Percentiles rank a stretch among this genome's conserved stretches.
Evolutionary conservation across 495 filamentous ascomycete genomes (phyloP).

Genomic region (Xylona heveae): DNA sequence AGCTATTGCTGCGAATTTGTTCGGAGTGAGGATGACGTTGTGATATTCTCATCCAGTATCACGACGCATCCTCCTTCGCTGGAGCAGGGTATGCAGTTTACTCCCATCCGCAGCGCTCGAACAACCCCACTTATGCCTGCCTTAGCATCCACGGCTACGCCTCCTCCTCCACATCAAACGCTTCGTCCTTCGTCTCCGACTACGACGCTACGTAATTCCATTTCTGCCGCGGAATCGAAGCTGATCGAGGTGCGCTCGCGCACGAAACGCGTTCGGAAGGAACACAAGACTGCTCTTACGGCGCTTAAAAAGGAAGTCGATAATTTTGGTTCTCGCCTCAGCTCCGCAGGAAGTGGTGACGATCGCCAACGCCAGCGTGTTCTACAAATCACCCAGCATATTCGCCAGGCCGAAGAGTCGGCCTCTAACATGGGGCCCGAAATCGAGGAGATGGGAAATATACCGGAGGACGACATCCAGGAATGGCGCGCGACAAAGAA

Average conservation of each 20-base stretch:
- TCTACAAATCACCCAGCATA: conserved; percentile 54
- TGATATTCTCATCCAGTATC: conserved; percentile 59
- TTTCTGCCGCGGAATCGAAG: conserved; percentile 57
- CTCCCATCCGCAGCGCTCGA: neutral
- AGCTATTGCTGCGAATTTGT: conserved; percentile 76
- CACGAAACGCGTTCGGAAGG: conserved; percentile 53
- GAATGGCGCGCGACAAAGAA: conserved; percentile 37
- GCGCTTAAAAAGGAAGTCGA: conserved; percentile 63
- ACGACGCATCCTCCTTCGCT: conserved; percentile 54
- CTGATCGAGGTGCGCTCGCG: conserved; percentile 55
- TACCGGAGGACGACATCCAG: conserved; percentile 44
- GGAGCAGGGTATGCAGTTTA: conserved; percentile 29
- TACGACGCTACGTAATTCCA: conserved; percentile 74
- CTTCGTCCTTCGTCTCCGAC: conserved; percentile 50
- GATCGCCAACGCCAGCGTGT: conserved; percentile 64
- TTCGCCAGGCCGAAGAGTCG: conserved; percentile 66
- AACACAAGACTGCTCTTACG: conserved; percentile 51
- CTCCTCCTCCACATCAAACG: conserved; percentile 44
- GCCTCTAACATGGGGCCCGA: conserved; percentile 36
- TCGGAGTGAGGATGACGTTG: conserved; percentile 44
- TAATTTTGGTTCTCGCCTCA: conserved; percentile 40
- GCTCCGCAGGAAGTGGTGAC: conserved; percentile 57
- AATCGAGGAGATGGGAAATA: conserved; percentile 40
- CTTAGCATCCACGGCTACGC: conserved; percentile 11
- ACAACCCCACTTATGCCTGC: neutral